Base-by-base conservation (phyloP, 768 basidiomycete species). In the Lanmaoa rubissima region DNA sequence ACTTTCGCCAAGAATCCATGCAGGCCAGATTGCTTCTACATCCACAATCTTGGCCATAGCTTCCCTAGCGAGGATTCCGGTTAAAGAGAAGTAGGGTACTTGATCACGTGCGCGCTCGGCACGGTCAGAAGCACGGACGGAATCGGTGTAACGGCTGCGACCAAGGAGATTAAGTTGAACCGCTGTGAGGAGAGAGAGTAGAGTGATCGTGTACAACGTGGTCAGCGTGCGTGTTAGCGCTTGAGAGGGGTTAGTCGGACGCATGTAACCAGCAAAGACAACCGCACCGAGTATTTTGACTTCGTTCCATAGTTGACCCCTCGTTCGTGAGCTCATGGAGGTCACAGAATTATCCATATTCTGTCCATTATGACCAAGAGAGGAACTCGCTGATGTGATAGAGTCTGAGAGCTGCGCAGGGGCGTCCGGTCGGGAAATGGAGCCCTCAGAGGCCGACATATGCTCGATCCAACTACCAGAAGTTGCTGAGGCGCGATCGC, bases 211-310 rank as follows among this genome's bases (percentile, higher is more conserved):
- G 71, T 98, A 98, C 24, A 95, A 73, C 0, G 89, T 84, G 8
- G 94, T 94, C 28, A 98, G 74, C 16, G 91, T 87, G 52, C 95
- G 80, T 2, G 94, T 96, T 56, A 98, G 82, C 7, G 93, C 94
- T 97, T 56, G 16, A 32, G 11, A 40, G 58, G 17, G 24, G 16
- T 59, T 31, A 60, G 53, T 53, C 51, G 16, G 47, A 43, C 13
- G 24, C 17, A 50, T 44, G 42, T 26, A 41, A n/a, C 17, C 46
- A 44, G 19, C 11, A 31, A 52, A 46, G 4, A 40, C 82, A 46
- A 65, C 88, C 92, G 86, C 34, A 95, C 83, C 60, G 3, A 69
- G 61, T 38, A 94, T 82, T 70, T 97, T 98, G 38, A 97, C 82
- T 72, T 97, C 93, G 55, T 86, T 86, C 96, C 96, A 98, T 8